phyloP scores from a whole-genome alignment of 2,329 filamentous ascomycete genomes.

The Cordyceps militaris region DNA sequence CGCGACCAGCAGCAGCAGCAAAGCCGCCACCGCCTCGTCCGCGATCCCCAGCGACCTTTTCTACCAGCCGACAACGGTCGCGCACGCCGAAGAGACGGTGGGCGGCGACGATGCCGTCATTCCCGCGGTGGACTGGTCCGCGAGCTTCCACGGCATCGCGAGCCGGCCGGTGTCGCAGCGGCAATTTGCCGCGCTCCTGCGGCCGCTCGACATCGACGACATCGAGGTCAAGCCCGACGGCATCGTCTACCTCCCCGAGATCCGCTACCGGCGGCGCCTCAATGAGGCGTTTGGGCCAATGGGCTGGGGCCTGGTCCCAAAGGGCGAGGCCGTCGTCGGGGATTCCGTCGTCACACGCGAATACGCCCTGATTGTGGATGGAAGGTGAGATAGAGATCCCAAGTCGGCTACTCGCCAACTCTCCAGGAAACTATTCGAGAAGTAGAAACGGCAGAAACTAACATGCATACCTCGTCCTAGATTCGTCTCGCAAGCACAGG shows the following conservation, averaged over 20 bases:
- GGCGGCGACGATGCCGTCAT: background rate
- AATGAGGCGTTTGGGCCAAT: slow-evolving; percentile 91
- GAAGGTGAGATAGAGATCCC: slow-evolving; percentile 54
- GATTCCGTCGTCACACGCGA: slow-evolving; percentile 76
- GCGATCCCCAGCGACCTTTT: slow-evolving; percentile 6
- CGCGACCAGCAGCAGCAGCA: background rate
- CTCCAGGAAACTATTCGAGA: too few relatives aligned
- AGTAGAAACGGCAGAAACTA: background rate
- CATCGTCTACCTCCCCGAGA: slow-evolving; percentile 92
- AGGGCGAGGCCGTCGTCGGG: slow-evolving; percentile 80
- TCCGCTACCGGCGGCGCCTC: slow-evolving; percentile 89
- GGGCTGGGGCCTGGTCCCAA: slow-evolving; percentile 87
- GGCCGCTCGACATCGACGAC: slow-evolving; percentile 62
- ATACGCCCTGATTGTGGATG: slow-evolving; percentile 84
- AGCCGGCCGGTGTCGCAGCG: slow-evolving; percentile 63
- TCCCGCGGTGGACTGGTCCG: slow-evolving; percentile 63
- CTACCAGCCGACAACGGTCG: slow-evolving; percentile 3
- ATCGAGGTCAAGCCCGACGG: slow-evolving; percentile 98
- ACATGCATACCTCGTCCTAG: slow-evolving; percentile 38
- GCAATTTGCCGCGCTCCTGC: slow-evolving; percentile 60
- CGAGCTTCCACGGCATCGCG: slow-evolving; percentile 74
- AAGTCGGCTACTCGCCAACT: background rate
- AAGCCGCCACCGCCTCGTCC: background rate
- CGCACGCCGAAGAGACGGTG: background rate
- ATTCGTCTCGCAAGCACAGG: slow-evolving; percentile 84